These are phyloP conservation scores for Malus hybrid DNA, from an alignment of 331 rosid species.

Conservation along the genomic window DNA sequence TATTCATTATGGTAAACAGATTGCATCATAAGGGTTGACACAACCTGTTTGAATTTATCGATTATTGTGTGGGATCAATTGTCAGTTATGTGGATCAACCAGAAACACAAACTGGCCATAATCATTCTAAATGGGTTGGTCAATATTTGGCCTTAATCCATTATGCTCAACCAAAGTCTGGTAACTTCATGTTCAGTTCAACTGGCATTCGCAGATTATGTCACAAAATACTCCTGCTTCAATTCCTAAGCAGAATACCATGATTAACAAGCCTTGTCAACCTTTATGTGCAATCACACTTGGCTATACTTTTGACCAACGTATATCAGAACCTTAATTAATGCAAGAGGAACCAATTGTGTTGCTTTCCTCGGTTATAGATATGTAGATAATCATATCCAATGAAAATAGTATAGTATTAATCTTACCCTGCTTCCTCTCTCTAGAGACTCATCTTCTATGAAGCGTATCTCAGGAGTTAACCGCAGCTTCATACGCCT, in stretches of 20 bases:
- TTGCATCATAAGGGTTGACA: neutral
- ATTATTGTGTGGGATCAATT: neutral
- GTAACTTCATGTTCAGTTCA: neutral
- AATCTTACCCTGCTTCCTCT: constrained; percentile 87
- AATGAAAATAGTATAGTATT: neutral
- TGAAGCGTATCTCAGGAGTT: constrained; percentile 84
- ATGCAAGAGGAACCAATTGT: constrained; percentile 1
- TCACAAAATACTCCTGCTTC: neutral
- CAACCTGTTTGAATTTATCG: neutral
- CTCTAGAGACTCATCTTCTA: constrained; percentile 80
- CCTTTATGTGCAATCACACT: neutral
- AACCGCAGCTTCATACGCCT: constrained; percentile 81
- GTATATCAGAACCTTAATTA: neutral
- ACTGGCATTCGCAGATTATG: neutral
- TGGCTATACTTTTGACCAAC: neutral
- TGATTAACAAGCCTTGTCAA: neutral
- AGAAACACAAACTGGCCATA: neutral
- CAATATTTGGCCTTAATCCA: neutral
- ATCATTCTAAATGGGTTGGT: neutral
- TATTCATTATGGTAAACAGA: neutral
- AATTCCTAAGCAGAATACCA: neutral
- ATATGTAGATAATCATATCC: neutral
- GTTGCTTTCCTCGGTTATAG: no score
- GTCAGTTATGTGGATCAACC: neutral
- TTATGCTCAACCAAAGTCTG: neutral